Evolutionary conservation across 192 early-diverging fungal genomes (phyloP).

Genomic region (Paraglomus occultum): DNA sequence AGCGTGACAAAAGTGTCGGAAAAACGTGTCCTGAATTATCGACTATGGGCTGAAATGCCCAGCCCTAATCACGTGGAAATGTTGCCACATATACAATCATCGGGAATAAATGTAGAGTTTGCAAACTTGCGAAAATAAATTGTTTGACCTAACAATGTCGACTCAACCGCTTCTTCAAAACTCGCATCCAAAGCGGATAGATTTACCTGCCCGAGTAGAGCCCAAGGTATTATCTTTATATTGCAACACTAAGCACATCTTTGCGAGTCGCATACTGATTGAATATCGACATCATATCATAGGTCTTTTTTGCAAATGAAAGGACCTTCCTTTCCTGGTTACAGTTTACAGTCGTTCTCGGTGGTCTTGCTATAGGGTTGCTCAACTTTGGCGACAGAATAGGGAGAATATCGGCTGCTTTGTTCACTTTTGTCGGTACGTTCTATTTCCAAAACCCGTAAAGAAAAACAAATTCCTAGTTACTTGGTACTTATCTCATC

Average conservation of each 20-base stretch:
- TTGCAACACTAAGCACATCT: too few relatives aligned
- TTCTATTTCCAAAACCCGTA: neutral
- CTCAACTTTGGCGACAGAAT: constrained; percentile 81
- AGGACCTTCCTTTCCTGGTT: constrained; percentile 90
- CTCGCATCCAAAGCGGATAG: constrained; percentile 62
- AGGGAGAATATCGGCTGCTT: constrained; percentile 51
- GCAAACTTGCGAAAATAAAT: neutral
- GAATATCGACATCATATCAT: neutral
- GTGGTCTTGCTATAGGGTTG: constrained; percentile 72
- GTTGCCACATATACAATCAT: too few relatives aligned
- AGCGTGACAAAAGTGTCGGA: too few relatives aligned
- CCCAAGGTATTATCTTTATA: constrained; percentile 58
- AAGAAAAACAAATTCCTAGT: neutral
- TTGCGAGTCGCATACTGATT: neutral
- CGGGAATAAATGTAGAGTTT: too few relatives aligned
- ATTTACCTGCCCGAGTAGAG: constrained; percentile 73
- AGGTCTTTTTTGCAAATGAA: constrained; percentile 91
- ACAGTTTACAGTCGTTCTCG: constrained; percentile 76
- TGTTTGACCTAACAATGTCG: neutral
- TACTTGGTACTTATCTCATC: neutral
- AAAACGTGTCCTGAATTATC: too few relatives aligned
- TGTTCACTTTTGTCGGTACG: constrained; percentile 53
- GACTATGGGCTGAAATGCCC: too few relatives aligned
- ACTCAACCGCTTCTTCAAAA: constrained; percentile 36
- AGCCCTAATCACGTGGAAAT: too few relatives aligned